A percentile compares a stretch with the other conserved stretches of the same genome.
Evolutionary conservation across 2,329 filamentous ascomycete genomes (phyloP).

Genomic region (Tolypocladium nubicola): DNA sequence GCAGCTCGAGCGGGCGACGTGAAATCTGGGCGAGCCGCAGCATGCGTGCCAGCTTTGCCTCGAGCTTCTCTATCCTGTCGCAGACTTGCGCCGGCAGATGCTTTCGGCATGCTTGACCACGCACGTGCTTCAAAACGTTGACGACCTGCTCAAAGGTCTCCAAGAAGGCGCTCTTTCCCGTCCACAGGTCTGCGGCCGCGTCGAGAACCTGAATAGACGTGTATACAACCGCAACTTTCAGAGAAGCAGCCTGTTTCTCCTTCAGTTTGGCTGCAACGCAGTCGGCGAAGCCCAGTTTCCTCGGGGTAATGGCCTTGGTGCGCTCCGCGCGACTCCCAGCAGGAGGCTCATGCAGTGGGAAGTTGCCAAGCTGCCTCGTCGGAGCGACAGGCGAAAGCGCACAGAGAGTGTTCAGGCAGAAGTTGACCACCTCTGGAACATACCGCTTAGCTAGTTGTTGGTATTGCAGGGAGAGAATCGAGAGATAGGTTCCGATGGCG

Average conservation of each 20-base stretch:
- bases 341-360: conserved; percentile 50
- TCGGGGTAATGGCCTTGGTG: conserved; percentile 27
- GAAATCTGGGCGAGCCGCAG: conserved; percentile 51
- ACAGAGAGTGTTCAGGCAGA: conserved; percentile 62
- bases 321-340: conserved; percentile 38
- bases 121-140: conserved; percentile 49
- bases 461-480: conserved; percentile 70
- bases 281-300: conserved; percentile 50
- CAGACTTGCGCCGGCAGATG: conserved; percentile 37
- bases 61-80: conserved; percentile 29
- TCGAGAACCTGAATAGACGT: conserved; percentile 57
- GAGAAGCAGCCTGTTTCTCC: conserved; percentile 16
- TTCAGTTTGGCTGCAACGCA: conserved; percentile 30
- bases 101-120: conserved; percentile 36
- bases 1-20: conserved; percentile 74
- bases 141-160: conserved; percentile 66
- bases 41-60: conserved; percentile 38
- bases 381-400: conserved; percentile 50
- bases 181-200: conserved; percentile 63
- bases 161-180: conserved; percentile 58
- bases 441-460: conserved; percentile 77
- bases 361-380: conserved; percentile 37
- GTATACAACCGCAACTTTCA: conserved; percentile 49
- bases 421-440: conserved; percentile 80
- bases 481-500: conserved; percentile 66